phyloP scores from a whole-genome alignment of 805 yeast genomes.

The Kuraishia molischiana region DNA sequence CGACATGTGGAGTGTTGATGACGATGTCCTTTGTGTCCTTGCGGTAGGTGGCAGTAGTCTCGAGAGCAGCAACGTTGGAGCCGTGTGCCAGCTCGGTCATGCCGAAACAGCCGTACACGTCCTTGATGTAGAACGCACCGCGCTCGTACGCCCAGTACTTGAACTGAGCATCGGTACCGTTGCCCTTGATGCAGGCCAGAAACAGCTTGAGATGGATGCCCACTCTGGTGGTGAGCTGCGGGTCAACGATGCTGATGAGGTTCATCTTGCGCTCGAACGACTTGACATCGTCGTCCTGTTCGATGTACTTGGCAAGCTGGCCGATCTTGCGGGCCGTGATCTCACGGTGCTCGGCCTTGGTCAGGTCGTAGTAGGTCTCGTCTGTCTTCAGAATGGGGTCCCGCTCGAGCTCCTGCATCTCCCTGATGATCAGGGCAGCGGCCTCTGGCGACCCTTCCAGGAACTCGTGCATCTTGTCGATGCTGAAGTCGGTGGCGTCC shows the following conservation, averaged over 20 bases:
- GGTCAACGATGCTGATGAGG: slow-evolving; percentile 59
- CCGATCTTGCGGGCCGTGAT: slow-evolving; percentile 51
- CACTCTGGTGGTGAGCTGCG: slow-evolving; percentile 69
- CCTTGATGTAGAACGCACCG: slow-evolving; percentile 50
- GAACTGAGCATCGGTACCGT: slow-evolving; percentile 79
- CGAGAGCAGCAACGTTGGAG: slow-evolving; percentile 86
- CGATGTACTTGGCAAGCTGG: slow-evolving; percentile 54
- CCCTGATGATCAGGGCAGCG: slow-evolving; percentile 33
- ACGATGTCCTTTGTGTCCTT: slow-evolving; percentile 52
- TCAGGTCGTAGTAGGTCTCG: slow-evolving; percentile 45
- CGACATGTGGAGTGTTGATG: slow-evolving; percentile 80
- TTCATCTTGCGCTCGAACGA: slow-evolving; percentile 51
- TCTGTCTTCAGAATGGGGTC: slow-evolving; percentile 56
- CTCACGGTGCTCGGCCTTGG: slow-evolving; percentile 48
- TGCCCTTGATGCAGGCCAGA: slow-evolving; percentile 71
- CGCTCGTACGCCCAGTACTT: slow-evolving; percentile 72
- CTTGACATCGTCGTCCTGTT: slow-evolving; percentile 23
- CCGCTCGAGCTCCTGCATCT: slow-evolving; percentile 51
- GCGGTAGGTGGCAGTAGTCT: slow-evolving; percentile 85
- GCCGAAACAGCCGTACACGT: slow-evolving; percentile 78
- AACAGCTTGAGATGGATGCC: slow-evolving; percentile 88
- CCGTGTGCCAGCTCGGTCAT: slow-evolving; percentile 95
- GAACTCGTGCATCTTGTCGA: slow-evolving; percentile 42
- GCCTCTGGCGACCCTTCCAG: slow-evolving; percentile 39
- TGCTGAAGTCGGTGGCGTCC: slow-evolving; percentile 26